Conservation (phyloP, 306 rosid species). For the Styphnolobium japonicum region DNA sequence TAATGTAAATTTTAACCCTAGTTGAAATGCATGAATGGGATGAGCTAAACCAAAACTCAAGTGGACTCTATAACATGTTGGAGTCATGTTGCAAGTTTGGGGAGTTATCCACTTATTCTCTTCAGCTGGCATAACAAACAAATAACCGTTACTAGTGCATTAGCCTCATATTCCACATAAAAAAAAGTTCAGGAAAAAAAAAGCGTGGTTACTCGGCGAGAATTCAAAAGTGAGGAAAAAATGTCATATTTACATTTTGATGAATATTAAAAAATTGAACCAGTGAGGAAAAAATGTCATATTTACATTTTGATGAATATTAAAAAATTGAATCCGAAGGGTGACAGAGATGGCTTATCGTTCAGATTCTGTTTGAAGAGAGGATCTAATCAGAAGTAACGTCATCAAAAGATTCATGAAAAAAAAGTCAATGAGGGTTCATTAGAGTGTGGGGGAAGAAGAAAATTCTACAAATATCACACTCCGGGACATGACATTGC, state of each 20-base stretch:
- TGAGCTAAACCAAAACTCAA: not conserved
- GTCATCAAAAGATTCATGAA: conserved; percentile 46
- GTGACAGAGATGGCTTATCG: conserved; percentile 43
- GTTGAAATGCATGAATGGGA: not conserved
- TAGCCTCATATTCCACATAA: not conserved
- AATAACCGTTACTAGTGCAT: not conserved
- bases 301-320: not conserved
- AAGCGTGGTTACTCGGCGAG: not conserved
- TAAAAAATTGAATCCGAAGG: not conserved
- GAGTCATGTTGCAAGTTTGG: not conserved
- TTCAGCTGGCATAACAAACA: not conserved
- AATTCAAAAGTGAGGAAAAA: not conserved
- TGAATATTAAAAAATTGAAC: not conserved
- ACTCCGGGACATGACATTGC: conserved; percentile 28
- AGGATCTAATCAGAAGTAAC: conserved; percentile 65
- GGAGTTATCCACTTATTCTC: not conserved
- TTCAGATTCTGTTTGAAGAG: conserved; percentile 59
- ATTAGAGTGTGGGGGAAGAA: conserved; percentile 33
- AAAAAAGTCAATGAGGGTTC: conserved; percentile 58
- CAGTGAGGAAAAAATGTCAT: not conserved
- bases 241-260: not conserved
- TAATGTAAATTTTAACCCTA: not conserved
- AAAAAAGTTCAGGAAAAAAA: not conserved
- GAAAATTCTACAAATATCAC: conserved; percentile 23
- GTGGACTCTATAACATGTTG: not conserved